Conservation (phyloP, 148 eudicot species). For the Rhododendron henanense region DNA sequence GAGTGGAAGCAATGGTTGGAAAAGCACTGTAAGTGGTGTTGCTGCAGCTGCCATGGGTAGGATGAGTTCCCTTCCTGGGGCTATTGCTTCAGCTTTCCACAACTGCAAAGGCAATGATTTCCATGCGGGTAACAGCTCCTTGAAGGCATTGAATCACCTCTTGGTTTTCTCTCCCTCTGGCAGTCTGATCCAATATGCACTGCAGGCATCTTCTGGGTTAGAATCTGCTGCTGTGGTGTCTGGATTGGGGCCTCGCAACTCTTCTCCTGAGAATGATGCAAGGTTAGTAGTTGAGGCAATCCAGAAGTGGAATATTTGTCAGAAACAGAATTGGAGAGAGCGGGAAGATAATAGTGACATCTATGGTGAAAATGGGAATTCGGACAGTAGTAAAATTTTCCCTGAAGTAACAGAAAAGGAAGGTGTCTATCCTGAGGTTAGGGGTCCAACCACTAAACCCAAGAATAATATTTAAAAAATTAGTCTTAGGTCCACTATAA, state of each 20-base stretch:
- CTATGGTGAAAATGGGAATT: constrained; percentile 64
- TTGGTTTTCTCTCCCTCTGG: constrained; percentile 73
- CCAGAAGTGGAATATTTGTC: constrained; percentile 77
- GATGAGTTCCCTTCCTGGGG: constrained; percentile 39
- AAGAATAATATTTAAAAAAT: constrained; percentile 8
- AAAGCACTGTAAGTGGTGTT: constrained; percentile 56
- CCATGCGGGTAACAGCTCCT: constrained; percentile 8
- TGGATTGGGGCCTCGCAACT: constrained; percentile 33
- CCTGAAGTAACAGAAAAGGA: constrained; percentile 32
- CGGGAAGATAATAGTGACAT: constrained; percentile 55
- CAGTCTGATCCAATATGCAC: constrained; percentile 54
- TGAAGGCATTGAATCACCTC: constrained; percentile 43
- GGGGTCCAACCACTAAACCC: constrained; percentile 16
- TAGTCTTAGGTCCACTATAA: too few relatives aligned
- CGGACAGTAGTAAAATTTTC: constrained; percentile 40
- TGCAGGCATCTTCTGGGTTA: constrained; percentile 35
- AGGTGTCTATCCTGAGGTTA: constrained; percentile 19
- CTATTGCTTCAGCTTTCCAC: constrained; percentile 61
- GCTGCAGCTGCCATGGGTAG: constrained; percentile 66
- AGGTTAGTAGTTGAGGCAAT: constrained; percentile 55
- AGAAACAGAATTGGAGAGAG: constrained; percentile 50
- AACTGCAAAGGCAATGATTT: constrained; percentile 32
- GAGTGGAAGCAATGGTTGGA: constrained; percentile 66
- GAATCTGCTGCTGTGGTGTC: constrained; percentile 26
- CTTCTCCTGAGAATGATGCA: constrained; percentile 39